Evolutionary conservation across 768 basidiomycete genomes (phyloP).

Genomic region (Tephrocybe sp.): DNA sequence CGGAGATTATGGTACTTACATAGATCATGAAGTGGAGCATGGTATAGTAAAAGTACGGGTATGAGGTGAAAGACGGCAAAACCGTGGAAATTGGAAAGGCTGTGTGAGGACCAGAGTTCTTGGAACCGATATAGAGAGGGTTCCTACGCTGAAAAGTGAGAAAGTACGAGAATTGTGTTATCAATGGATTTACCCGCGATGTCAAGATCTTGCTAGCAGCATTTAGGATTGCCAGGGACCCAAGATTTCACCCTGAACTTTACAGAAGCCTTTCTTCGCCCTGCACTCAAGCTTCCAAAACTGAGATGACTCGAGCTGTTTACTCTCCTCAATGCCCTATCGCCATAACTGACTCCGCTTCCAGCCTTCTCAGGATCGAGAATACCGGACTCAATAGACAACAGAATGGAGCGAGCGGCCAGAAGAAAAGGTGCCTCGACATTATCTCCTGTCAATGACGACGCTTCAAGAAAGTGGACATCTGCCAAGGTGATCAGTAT

Average conservation of each 20-base stretch:
- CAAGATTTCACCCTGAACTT: constrained; percentile 60
- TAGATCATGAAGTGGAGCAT: constrained; percentile 25
- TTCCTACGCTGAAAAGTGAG: too few species aligned
- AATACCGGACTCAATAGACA: constrained; percentile 86
- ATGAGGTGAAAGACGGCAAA: constrained; percentile 22
- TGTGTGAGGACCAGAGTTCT: constrained; percentile 5
- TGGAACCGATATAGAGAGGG: not conserved
- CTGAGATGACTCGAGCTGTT: constrained; percentile 88
- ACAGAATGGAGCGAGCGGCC: constrained; percentile 82
- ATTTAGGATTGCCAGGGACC: constrained; percentile 57
- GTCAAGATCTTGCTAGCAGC: constrained; percentile 46
- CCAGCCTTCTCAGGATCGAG: constrained; percentile 94
- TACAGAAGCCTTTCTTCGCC: constrained; percentile 57
- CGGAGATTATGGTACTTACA: constrained; percentile 5
- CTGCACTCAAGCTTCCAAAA: constrained; percentile 77
- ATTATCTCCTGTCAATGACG: constrained; percentile 89
- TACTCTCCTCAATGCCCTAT: constrained; percentile 86
- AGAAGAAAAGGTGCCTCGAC: constrained; percentile 90
- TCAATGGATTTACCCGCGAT: not conserved
- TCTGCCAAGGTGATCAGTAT: too few species aligned
- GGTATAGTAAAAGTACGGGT: constrained; percentile 39
- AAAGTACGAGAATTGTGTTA: not conserved
- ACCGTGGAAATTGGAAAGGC: constrained; percentile 4
- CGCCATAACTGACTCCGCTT: constrained; percentile 95
- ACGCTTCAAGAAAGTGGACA: constrained; percentile 91